phyloP scores from a whole-genome alignment of 257 asterid genomes.

The Plantago elongata region DNA sequence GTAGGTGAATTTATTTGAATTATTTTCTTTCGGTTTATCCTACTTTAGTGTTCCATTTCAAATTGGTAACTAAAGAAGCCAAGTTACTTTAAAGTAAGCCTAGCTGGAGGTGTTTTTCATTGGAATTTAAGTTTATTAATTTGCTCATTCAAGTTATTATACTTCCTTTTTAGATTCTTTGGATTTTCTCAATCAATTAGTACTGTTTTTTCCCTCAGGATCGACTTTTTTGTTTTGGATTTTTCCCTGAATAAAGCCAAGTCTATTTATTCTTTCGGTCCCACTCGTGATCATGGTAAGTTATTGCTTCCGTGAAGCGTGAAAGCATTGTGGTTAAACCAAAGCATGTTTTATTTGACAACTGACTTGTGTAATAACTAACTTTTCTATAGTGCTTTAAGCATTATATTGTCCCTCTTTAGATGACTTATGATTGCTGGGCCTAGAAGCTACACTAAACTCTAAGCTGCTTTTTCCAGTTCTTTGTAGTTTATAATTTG shows the following conservation, averaged over 20 bases:
- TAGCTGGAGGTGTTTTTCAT: slow-evolving; percentile 5
- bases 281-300: not conserved
- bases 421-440: slow-evolving; percentile 38
- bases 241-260: slow-evolving; percentile 14
- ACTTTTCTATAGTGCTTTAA: slow-evolving; percentile 33
- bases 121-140: slow-evolving; percentile 9
- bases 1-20: not conserved
- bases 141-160: too few relatives aligned
- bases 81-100: not conserved
- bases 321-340: slow-evolving; percentile 33
- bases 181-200: not conserved
- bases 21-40: too few relatives aligned
- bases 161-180: not conserved
- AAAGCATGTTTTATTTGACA: slow-evolving; percentile 33
- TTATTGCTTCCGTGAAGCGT: slow-evolving; percentile 24
- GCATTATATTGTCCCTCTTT: slow-evolving; percentile 46
- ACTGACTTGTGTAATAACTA: slow-evolving; percentile 25
- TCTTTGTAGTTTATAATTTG: slow-evolving; percentile 8
- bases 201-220: slow-evolving; percentile 10
- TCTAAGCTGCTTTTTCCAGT: slow-evolving; percentile 4
- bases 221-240: slow-evolving; percentile 7
- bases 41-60: too few relatives aligned
- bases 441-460: slow-evolving; percentile 24
- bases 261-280: slow-evolving; percentile 11
- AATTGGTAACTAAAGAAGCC: not conserved